Conservation (phyloP, 345 rosid species). For the Reutealis trisperma region DNA sequence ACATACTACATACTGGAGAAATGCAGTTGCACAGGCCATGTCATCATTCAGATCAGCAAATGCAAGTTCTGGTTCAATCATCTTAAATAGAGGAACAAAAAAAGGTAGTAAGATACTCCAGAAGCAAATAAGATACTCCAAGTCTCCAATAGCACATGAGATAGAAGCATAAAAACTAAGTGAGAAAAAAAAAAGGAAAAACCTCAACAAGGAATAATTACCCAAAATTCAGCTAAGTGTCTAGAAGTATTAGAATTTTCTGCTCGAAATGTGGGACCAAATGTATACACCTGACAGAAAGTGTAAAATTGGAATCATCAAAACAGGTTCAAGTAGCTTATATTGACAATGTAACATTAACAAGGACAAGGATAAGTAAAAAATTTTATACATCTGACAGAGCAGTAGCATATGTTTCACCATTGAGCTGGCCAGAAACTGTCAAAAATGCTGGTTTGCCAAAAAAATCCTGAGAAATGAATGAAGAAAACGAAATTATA, state of each 20-base stretch:
- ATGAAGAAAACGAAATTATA: conserved; percentile 16
- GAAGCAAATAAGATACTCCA: not conserved
- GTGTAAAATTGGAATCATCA: not conserved
- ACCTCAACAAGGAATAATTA: conserved; percentile 30
- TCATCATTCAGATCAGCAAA: conserved; percentile 95
- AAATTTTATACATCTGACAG: conserved; percentile 74
- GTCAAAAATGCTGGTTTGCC: conserved; percentile 97
- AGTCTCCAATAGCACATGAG: not conserved
- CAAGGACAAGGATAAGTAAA: conserved; percentile 13
- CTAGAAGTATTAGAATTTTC: conserved; percentile 95
- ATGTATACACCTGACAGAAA: conserved; percentile 72
- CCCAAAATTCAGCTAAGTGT: conserved; percentile 99
- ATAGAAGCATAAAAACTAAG: conserved; percentile 1
- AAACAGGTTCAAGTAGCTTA: not conserved
- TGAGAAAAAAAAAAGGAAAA: not conserved
- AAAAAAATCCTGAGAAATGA: conserved; percentile 74
- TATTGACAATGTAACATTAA: conserved; percentile 15
- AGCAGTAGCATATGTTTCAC: conserved; percentile 95
- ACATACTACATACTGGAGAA: conserved; percentile 99
- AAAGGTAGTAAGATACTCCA: conserved; percentile 9
- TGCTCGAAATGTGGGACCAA: conserved; percentile 98
- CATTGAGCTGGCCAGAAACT: conserved; percentile 98
- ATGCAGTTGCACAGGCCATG: conserved; percentile 99
- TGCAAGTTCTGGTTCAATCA: conserved; percentile 99
- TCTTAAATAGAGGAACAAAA: conserved; percentile 42